A percentile compares a stretch with the other conserved stretches of the same genome.
Evolutionary conservation across 345 rosid genomes (phyloP).

Genomic region (Syzygium grande): DNA sequence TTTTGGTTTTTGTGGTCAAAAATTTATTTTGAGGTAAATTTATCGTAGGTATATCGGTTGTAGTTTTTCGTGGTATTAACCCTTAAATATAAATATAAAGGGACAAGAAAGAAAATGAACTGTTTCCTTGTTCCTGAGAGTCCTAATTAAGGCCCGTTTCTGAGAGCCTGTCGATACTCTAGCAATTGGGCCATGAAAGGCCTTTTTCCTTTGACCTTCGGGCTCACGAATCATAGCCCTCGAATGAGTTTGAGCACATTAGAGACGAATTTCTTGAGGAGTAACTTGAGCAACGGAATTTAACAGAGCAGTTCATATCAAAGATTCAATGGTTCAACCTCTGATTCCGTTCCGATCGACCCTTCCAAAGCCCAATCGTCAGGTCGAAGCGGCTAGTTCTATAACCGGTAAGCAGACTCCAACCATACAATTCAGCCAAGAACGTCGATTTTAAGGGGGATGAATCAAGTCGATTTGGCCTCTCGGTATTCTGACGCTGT

Average conservation of each 20-base stretch:
- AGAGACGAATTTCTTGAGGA: background rate
- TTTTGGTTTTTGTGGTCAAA: too few species aligned
- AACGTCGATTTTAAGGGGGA: background rate
- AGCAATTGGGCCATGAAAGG: background rate
- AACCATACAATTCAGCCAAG: background rate
- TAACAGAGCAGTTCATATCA: background rate
- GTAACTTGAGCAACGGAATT: background rate
- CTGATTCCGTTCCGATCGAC: too few species aligned
- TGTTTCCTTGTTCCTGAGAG: background rate
- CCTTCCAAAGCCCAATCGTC: too few species aligned
- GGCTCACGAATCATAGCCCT: background rate
- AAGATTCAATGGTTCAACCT: too few species aligned
- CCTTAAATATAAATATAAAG: background rate
- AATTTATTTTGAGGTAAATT: too few species aligned
- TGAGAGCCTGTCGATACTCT: background rate
- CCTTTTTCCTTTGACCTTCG: background rate
- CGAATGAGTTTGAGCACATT: background rate
- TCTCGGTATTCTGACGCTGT: background rate
- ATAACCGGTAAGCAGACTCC: background rate
- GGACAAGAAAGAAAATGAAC: background rate
- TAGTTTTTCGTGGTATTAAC: background rate
- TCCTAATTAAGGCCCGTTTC: background rate
- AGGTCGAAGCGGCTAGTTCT: background rate
- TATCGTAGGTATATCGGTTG: too few species aligned
- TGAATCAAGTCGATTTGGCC: background rate